These are phyloP conservation scores for Rubroshorea leprosula DNA, from an alignment of 345 rosid genomes.

Conservation along the genomic window DNA sequence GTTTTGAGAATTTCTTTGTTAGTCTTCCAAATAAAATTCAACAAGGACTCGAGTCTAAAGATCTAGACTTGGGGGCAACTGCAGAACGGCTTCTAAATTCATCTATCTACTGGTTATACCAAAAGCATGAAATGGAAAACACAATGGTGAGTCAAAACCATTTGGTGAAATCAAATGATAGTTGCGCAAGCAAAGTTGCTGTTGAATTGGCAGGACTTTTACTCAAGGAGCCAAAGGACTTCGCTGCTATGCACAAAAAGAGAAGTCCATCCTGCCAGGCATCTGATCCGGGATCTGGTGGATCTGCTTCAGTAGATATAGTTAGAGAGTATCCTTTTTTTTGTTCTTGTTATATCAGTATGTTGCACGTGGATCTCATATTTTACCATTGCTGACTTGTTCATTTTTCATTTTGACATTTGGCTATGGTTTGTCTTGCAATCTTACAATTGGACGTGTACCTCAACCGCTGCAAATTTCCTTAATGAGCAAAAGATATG, in stretches of 20 bases:
- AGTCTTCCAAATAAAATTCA: conserved; percentile 54
- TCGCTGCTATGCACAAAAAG: conserved; percentile 40
- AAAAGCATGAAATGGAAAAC: conserved; percentile 39
- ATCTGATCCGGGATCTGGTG: conserved; percentile 27
- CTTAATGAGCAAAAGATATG: conserved; percentile 64
- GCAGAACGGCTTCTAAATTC: conserved; percentile 76
- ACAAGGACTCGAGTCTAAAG: conserved; percentile 72
- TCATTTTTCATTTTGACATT: background rate
- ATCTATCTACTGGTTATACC: conserved; percentile 49
- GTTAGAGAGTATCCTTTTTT: conserved; percentile 77
- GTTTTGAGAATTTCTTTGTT: conserved; percentile 50
- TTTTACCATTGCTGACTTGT: background rate
- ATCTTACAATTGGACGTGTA: conserved; percentile 4
- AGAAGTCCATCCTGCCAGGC: conserved; percentile 26
- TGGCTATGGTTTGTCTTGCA: conserved; percentile 8
- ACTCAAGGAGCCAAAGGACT: conserved; percentile 69
- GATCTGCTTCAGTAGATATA: conserved; percentile 30
- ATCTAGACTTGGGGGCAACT: conserved; percentile 62
- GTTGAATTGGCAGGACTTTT: conserved; percentile 57
- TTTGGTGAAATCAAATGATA: conserved; percentile 35
- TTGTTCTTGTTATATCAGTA: background rate
- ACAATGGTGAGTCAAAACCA: no score
- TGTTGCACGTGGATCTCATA: background rate
- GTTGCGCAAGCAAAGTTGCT: conserved; percentile 26
- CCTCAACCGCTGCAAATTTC: conserved; percentile 26